phyloP scores from a whole-genome alignment of 179 eudicot genomes.

The Actinidia arguta region DNA sequence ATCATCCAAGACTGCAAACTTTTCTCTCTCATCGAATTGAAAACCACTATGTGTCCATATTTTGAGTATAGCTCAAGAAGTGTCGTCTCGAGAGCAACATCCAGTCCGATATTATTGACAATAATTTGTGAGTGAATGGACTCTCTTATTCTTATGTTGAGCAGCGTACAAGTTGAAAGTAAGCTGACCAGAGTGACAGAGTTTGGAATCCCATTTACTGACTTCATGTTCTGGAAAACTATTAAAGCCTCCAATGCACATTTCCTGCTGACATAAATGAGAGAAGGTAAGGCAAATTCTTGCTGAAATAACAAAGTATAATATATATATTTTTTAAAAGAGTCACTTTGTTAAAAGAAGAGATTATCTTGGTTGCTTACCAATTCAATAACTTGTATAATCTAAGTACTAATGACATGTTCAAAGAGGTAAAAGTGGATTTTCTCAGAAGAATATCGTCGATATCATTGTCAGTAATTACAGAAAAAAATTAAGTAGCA shows the following conservation, averaged over 20 bases:
- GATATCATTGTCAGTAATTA: neutral
- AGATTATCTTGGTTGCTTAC: neutral
- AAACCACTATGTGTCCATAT: constrained; percentile 45
- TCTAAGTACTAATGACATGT: neutral
- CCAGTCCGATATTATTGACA: constrained; percentile 27
- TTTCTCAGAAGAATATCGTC: neutral
- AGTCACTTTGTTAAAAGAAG: neutral
- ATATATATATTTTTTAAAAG: no score
- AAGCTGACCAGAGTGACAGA: constrained; percentile 52
- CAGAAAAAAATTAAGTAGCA: neutral
- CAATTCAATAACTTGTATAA: neutral
- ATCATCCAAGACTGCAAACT: constrained; percentile 56
- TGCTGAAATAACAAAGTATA: neutral
- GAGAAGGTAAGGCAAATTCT: neutral
- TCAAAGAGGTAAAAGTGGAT: neutral
- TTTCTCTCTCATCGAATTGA: constrained; percentile 41
- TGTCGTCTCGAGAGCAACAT: constrained; percentile 43
- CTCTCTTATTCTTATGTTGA: constrained; percentile 34
- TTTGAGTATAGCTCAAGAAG: constrained; percentile 56
- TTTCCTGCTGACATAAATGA: constrained; percentile 26
- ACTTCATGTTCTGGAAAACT: constrained; percentile 41
- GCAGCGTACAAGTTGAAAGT: constrained; percentile 51
- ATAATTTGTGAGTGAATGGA: constrained; percentile 47
- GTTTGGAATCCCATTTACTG: constrained; percentile 41
- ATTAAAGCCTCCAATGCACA: constrained; percentile 35